A percentile compares a stretch with the other conserved stretches of the same genome.
Conservation (phyloP, 352 stramenopile genomes). For the Pelagophyceae sp. region DNA sequence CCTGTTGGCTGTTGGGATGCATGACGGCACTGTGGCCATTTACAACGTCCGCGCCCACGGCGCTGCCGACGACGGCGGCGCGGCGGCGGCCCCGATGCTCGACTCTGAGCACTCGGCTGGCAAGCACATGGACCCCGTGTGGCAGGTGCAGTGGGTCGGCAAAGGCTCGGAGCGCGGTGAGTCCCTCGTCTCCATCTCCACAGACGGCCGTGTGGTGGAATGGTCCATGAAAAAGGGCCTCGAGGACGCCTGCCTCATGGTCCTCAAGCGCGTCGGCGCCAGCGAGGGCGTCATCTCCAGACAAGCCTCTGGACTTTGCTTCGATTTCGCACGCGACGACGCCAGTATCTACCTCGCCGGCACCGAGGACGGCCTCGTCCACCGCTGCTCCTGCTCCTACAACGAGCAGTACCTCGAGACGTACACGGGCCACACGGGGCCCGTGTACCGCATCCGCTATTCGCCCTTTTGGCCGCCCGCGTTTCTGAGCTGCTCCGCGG, state of each 20-base stretch:
- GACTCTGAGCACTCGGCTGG: conserved; percentile 36
- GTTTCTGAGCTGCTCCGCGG: conserved; percentile 72
- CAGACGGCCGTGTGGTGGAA: conserved; percentile 76
- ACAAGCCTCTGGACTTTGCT: conserved; percentile 63
- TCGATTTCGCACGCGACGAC: conserved; percentile 71
- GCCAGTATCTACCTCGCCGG: conserved; percentile 72
- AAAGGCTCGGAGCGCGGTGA: conserved; percentile 67
- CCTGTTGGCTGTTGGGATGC: conserved; percentile 72
- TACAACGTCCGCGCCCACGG: conserved; percentile 60
- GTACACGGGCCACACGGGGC: conserved; percentile 68
- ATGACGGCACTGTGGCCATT: conserved; percentile 73
- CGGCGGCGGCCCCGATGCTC: conserved; percentile 30
- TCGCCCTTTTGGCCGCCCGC: conserved; percentile 68
- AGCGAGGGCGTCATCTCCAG: conserved; percentile 72
- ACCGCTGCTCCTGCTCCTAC: conserved; percentile 82
- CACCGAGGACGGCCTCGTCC: conserved; percentile 76
- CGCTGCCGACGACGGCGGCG: neutral
- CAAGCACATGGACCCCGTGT: conserved; percentile 77
- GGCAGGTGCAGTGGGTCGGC: conserved; percentile 72
- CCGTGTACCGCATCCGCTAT: conserved; percentile 72
- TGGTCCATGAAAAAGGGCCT: conserved; percentile 84
- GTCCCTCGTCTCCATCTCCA: conserved; percentile 74
- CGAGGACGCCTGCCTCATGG: conserved; percentile 73
- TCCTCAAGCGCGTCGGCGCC: conserved; percentile 69
- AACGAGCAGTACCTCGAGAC: conserved; percentile 84